These are phyloP conservation scores for Phoma sp. DNA, from an alignment of 2,329 filamentous ascomycete genomes.

Conservation along the genomic window DNA sequence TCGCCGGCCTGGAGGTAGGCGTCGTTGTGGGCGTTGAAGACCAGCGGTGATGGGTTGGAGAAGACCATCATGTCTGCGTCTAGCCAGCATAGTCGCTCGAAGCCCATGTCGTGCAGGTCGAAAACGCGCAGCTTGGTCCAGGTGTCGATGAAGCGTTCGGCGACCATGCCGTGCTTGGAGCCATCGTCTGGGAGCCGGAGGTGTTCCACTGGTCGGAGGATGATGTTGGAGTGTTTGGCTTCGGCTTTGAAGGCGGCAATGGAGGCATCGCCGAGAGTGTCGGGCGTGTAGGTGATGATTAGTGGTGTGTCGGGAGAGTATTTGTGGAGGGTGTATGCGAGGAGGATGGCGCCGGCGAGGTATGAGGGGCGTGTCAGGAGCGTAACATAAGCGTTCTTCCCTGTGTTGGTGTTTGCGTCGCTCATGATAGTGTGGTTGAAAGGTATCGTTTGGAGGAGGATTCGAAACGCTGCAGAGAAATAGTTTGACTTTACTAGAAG, in stretches of 20 bases:
- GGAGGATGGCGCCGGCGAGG: constrained; percentile 60
- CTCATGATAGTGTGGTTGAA: constrained; percentile 12
- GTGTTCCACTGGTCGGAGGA: constrained; percentile 50
- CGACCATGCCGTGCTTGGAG: constrained; percentile 51
- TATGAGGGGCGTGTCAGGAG: constrained; percentile 61
- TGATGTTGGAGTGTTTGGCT: constrained; percentile 51
- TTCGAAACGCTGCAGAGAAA: too few species aligned
- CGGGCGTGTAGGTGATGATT: constrained; percentile 58
- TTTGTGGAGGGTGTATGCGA: constrained; percentile 58
- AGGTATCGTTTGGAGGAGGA: not conserved
- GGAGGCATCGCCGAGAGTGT: constrained; percentile 49
- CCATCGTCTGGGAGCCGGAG: constrained; percentile 49
- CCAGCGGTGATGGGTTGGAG: constrained; percentile 44
- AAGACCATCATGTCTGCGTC: constrained; percentile 63
- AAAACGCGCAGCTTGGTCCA: constrained; percentile 65
- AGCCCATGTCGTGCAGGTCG: constrained; percentile 46
- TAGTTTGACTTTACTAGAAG: too few species aligned
- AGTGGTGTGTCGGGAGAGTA: constrained; percentile 57
- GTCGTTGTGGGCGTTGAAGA: constrained; percentile 55
- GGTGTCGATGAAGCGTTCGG: constrained; percentile 61
- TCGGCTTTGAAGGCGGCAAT: constrained; percentile 54
- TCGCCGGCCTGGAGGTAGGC: constrained; percentile 26
- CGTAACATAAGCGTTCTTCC: constrained; percentile 55
- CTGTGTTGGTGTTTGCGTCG: constrained; percentile 6
- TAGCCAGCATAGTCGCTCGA: constrained; percentile 57